phyloP scores from a whole-genome alignment of 2,329 filamentous ascomycete genomes.

The Verticillium dahliae region DNA sequence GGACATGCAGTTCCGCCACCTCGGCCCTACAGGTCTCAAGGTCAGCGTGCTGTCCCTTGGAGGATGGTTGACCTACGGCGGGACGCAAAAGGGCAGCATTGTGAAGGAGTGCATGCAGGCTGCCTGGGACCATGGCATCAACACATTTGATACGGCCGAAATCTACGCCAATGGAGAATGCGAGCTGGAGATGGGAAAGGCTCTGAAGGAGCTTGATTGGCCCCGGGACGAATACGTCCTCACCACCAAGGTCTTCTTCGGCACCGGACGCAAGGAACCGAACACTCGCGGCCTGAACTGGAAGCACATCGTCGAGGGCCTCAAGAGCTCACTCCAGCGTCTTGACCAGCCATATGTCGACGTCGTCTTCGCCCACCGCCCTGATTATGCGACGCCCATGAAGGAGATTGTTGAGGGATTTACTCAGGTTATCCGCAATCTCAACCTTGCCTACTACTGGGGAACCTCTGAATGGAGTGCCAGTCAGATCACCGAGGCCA shows the following conservation, averaged over 20 bases:
- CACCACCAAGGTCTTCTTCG: slow-evolving; percentile 37
- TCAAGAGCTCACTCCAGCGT: slow-evolving; percentile 50
- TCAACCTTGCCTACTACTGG: slow-evolving; percentile 66
- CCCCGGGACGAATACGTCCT: slow-evolving; percentile 56
- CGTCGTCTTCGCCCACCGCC: slow-evolving; percentile 63
- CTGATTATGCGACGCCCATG: slow-evolving; percentile 62
- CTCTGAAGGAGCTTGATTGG: slow-evolving; percentile 54
- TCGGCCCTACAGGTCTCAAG: slow-evolving; percentile 51
- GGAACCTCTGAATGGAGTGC: slow-evolving; percentile 65
- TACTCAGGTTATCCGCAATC: slow-evolving; percentile 58
- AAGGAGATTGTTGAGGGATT: slow-evolving; percentile 66
- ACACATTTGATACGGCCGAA: slow-evolving; percentile 59
- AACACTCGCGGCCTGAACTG: slow-evolving; percentile 55
- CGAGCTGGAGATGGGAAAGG: slow-evolving; percentile 57
- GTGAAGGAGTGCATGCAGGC: slow-evolving; percentile 56
- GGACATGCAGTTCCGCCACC: slow-evolving; percentile 36
- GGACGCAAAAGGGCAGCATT: slow-evolving; percentile 54
- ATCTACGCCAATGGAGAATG: slow-evolving; percentile 53
- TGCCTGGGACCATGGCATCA: slow-evolving; percentile 53
- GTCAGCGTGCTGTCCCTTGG: slow-evolving; percentile 62
- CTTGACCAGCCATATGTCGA: slow-evolving; percentile 58
- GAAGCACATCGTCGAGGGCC: slow-evolving; percentile 56
- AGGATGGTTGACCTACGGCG: slow-evolving; percentile 61
- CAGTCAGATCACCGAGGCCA: slow-evolving; percentile 58
- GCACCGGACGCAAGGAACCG: slow-evolving; percentile 27